Evolutionary conservation across 1,284 basidiomycete genomes (phyloP), one percentile per base, ranked within the genome.

Genomic region (Boletus mariae): DNA sequence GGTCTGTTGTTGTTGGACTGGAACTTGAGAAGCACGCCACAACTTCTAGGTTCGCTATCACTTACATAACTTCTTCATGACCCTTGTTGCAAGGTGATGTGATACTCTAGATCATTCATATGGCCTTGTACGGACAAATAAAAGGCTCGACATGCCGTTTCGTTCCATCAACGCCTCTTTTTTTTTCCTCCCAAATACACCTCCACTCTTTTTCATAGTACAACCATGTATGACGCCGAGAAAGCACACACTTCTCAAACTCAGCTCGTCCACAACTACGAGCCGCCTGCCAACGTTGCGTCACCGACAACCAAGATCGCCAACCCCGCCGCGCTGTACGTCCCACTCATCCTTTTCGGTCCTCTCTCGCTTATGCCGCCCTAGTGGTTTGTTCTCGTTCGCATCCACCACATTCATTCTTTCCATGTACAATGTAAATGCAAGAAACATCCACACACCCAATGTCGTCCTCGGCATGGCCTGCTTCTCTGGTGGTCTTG

Each of bases 381-480:
- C 1, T 57, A 80, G 80, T 15, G 87, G 87, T 29, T 72, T 90
- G 45, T 84, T 85, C 66, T 80, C 83, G 47, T 90, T 89, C 68
- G 86, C 85, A 10, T 81, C 83, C 2, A 89, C 86, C 29, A 88
- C 85, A 0, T 78, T 90, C 65, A 80, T 89, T 58, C 74, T 88
- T 47, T 87, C 85, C 7, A 59, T 89, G 63, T 84, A 79, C 76
- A 90, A 87, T 65, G 72, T 80, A 40, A 64, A 75, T 50, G 71
- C 84, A 41, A 75, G 82, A 20, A 71, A 73, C 15, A 73, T 90
- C 53, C 60, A 64, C 23, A 68, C 67, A 2, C 79, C 85, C 29
- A 94, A 94, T 64, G 82, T 88, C 51, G 82, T 95, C 57, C 79
- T 94, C 53, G 91, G 90, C 58, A 90, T 94, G 83, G 90, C 90